Evolutionary conservation across 2,329 filamentous ascomycete species (phyloP).

Genomic region (Ploettnerulaceae sp.): DNA sequence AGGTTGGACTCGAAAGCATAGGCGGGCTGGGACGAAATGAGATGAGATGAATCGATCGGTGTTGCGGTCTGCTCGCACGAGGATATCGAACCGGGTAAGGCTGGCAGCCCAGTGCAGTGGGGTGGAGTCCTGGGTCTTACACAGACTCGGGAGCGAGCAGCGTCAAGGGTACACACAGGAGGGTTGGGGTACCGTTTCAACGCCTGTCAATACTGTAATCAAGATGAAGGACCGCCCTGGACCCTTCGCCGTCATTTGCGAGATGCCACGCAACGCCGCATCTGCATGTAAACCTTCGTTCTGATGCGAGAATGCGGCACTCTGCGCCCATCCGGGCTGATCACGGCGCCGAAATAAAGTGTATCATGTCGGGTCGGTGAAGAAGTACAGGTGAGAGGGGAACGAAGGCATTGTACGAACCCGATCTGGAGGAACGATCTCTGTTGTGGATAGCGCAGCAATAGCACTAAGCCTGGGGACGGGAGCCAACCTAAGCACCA

Average conservation of each 20-base stretch:
- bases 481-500: too few species aligned
- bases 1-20: neutral
- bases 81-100: neutral
- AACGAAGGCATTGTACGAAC: neutral
- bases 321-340: slow-evolving; percentile 5
- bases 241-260: slow-evolving; percentile 1
- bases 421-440: too few species aligned
- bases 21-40: neutral
- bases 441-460: too few species aligned
- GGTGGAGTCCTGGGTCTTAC: neutral
- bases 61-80: neutral
- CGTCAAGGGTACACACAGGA: too few species aligned
- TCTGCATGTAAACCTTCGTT: neutral
- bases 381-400: neutral
- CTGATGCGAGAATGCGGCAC: slow-evolving; percentile 5
- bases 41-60: neutral
- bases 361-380: neutral
- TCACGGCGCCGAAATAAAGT: neutral
- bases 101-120: neutral
- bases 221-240: slow-evolving; percentile 14
- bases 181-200: slow-evolving; percentile 9
- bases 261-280: slow-evolving; percentile 5
- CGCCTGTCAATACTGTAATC: slow-evolving; percentile 7
- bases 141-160: neutral
- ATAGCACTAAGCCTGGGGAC: too few species aligned